Percentiles rank a stretch among this genome's conserved stretches.
These are phyloP conservation scores for Kodamaea neixiangensis DNA, from an alignment of 805 yeast genomes.

Conservation along the genomic window DNA sequence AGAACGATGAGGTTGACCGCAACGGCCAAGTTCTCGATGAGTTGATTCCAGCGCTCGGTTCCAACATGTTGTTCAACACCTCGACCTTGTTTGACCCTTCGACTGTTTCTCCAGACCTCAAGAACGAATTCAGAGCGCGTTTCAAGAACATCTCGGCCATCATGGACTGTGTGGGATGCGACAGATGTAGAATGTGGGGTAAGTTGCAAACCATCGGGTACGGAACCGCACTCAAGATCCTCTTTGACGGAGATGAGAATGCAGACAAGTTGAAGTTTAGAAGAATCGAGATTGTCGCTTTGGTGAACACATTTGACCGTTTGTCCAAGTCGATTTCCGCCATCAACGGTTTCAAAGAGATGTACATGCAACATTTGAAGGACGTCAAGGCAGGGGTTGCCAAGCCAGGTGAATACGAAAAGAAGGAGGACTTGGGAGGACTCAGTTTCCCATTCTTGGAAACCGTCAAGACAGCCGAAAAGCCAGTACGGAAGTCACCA, in stretches of 20 bases:
- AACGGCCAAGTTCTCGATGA: conserved; percentile 32
- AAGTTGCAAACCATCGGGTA: conserved; percentile 96
- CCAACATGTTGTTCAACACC: conserved; percentile 47
- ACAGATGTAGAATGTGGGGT: conserved; percentile 97
- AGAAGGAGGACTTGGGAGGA: conserved; percentile 26
- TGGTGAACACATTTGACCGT: conserved; percentile 90
- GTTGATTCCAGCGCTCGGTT: conserved; percentile 41
- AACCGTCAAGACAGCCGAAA: not conserved
- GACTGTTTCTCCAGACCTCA: conserved; percentile 53
- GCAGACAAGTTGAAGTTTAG: conserved; percentile 60
- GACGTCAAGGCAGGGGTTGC: conserved; percentile 42
- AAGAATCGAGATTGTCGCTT: conserved; percentile 83
- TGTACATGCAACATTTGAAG: conserved; percentile 48
- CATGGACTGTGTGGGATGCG: conserved; percentile 99
- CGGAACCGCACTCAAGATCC: conserved; percentile 90
- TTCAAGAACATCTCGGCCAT: conserved; percentile 88
- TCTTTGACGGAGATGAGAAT: conserved; percentile 71
- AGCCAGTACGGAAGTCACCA: not conserved
- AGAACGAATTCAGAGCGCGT: conserved; percentile 81
- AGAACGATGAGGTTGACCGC: conserved; percentile 41
- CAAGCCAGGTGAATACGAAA: conserved; percentile 44
- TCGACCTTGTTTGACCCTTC: conserved; percentile 47
- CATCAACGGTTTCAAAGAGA: conserved; percentile 64
- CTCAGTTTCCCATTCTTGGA: conserved; percentile 40
- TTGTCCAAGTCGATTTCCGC: conserved; percentile 81